Percentiles rank a stretch among this genome's conserved stretches.
phyloP scores from a whole-genome alignment of 2,329 filamentous ascomycete species.

The Arthrinium phaeospermum region DNA sequence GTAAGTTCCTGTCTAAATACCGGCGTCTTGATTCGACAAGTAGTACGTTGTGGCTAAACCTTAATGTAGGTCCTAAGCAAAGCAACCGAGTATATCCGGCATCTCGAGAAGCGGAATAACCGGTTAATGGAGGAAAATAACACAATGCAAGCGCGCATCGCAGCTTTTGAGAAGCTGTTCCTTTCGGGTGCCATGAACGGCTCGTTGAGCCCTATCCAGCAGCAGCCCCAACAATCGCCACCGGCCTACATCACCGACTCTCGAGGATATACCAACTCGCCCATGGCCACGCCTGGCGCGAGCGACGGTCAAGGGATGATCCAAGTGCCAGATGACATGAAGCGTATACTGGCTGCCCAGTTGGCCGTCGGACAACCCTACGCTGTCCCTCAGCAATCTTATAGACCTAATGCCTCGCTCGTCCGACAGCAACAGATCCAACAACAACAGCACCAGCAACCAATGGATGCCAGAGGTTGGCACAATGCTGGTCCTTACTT shows the following conservation, averaged over 20 bases:
- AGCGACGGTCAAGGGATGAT: constrained; percentile 64
- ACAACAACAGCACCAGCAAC: constrained; percentile 56
- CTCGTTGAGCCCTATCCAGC: constrained; percentile 58
- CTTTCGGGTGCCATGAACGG: constrained; percentile 75
- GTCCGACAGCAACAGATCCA: constrained; percentile 63
- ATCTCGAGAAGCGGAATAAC: constrained; percentile 89
- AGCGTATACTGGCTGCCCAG: constrained; percentile 64
- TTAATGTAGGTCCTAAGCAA: constrained; percentile 75
- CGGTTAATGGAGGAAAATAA: constrained; percentile 82
- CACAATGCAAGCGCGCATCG: constrained; percentile 77
- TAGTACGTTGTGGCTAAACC: constrained; percentile 27
- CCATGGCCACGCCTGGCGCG: constrained; percentile 48
- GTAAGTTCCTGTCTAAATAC: constrained; percentile 47
- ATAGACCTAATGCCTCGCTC: constrained; percentile 48
- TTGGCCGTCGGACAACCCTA: constrained; percentile 61
- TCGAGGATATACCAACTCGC: constrained; percentile 49
- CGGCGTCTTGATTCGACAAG: neutral
- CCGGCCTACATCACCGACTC: constrained; percentile 50
- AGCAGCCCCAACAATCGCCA: constrained; percentile 55
- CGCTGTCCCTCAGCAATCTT: constrained; percentile 47
- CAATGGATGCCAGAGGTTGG: constrained; percentile 60
- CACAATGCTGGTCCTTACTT: constrained; percentile 60
- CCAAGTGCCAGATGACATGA: constrained; percentile 70
- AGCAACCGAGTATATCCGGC: constrained; percentile 93
- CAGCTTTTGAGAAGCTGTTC: constrained; percentile 79